These are phyloP conservation scores for Leccinum sublutescens DNA, from an alignment of 768 basidiomycete species.

Conservation along the genomic window DNA sequence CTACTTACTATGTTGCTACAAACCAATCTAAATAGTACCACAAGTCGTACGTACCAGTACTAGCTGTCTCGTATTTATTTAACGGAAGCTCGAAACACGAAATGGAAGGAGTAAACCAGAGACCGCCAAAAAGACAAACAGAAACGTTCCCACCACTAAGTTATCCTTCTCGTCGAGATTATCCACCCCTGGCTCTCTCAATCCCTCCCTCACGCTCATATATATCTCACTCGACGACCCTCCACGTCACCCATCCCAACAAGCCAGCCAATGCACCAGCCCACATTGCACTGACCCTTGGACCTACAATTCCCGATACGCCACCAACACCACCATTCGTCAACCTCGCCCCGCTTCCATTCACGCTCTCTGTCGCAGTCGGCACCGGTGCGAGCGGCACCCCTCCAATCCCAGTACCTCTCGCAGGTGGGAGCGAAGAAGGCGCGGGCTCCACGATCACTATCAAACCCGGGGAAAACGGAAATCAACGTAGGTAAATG, in stretches of 20 bases:
- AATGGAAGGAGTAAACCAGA: neutral
- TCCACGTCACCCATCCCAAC: conserved; percentile 21
- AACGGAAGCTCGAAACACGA: neutral
- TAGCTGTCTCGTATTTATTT: neutral
- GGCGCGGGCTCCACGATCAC: conserved; percentile 44
- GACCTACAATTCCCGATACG: conserved; percentile 10
- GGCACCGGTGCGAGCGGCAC: conserved; percentile 29
- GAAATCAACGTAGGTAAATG: neutral
- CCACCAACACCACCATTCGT: conserved; percentile 4
- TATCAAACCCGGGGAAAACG: conserved; percentile 14
- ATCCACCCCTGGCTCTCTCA: neutral
- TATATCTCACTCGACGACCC: conserved; percentile 13
- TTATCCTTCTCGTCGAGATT: neutral
- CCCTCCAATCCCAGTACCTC: conserved; percentile 27
- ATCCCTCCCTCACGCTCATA: neutral
- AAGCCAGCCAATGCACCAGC: conserved; percentile 8
- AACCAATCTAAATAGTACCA: neutral
- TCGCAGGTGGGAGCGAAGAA: conserved; percentile 25
- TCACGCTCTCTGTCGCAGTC: conserved; percentile 10
- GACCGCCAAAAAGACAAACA: neutral
- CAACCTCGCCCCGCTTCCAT: neutral
- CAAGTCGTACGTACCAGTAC: neutral
- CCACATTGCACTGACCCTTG: conserved; percentile 20
- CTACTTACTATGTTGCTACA: neutral
- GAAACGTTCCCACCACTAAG: neutral